These are phyloP conservation scores for Puccinia coronata DNA, from an alignment of 1,284 basidiomycete species.

Conservation along the genomic window DNA sequence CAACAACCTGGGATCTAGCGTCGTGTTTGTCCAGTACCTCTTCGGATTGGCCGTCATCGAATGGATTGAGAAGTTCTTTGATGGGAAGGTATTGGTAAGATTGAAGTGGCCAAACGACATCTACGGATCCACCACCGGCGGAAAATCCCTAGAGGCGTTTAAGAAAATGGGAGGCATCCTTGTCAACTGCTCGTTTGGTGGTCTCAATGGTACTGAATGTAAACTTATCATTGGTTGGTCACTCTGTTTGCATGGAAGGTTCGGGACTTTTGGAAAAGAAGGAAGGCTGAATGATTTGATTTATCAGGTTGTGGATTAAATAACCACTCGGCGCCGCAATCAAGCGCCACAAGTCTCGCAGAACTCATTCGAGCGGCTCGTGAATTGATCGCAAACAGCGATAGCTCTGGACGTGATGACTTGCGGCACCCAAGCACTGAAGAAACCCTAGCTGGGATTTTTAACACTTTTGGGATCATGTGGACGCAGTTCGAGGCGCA, in stretches of 20 bases:
- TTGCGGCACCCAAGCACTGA: conserved; percentile 68
- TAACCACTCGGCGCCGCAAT: conserved; percentile 77
- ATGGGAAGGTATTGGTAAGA: conserved; percentile 66
- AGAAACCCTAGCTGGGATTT: conserved; percentile 71
- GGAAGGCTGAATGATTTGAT: conserved; percentile 65
- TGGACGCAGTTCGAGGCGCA: conserved; percentile 72
- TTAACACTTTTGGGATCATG: conserved; percentile 75
- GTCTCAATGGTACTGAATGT: conserved; percentile 64
- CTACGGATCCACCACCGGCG: conserved; percentile 66
- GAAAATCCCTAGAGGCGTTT: conserved; percentile 59
- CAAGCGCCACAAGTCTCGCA: conserved; percentile 68
- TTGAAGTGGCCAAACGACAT: conserved; percentile 99
- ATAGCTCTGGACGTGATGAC: conserved; percentile 57
- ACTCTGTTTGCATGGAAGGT: not conserved
- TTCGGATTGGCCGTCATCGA: conserved; percentile 86
- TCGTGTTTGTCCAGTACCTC: conserved; percentile 96
- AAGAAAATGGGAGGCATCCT: conserved; percentile 85
- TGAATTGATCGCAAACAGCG: conserved; percentile 65
- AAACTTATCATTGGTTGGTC: conserved; percentile 45
- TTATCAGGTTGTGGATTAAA: conserved; percentile 87
- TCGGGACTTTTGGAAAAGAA: conserved; percentile 42
- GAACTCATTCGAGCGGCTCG: conserved; percentile 23
- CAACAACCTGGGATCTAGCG: conserved; percentile 65
- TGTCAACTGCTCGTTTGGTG: conserved; percentile 80
- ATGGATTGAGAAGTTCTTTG: conserved; percentile 64